These are phyloP conservation scores for Smallanthus sonchifolius DNA, from an alignment of 129 eudicot species.

Conservation along the genomic window DNA sequence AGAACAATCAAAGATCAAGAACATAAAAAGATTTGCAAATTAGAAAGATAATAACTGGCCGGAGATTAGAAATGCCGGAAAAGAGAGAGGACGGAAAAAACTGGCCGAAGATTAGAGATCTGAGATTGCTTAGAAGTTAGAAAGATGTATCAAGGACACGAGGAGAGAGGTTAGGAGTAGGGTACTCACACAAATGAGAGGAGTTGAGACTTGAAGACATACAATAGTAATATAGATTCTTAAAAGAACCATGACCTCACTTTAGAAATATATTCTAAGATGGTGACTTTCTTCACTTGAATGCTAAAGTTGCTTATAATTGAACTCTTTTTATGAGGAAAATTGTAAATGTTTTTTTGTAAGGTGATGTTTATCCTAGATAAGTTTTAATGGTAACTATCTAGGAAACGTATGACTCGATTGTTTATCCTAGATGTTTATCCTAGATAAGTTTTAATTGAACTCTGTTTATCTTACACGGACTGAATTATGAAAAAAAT, in stretches of 20 bases:
- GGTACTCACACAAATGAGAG: constrained; percentile 26
- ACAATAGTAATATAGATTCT: background rate
- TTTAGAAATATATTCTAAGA: background rate
- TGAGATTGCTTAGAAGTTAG: constrained; percentile 16
- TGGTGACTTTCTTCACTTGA: background rate
- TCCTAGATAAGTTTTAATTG: too few relatives aligned
- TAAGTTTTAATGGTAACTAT: background rate
- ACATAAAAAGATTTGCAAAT: background rate
- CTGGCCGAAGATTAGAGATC: constrained; percentile 9
- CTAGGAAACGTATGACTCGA: too few relatives aligned
- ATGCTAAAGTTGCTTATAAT: background rate
- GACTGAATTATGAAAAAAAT: too few relatives aligned
- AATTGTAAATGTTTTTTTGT: background rate
- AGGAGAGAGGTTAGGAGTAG: constrained; percentile 17
- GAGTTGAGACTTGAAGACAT: background rate
- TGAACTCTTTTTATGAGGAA: background rate
- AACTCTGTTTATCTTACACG: too few relatives aligned
- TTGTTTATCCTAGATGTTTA: too few relatives aligned
- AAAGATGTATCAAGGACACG: background rate
- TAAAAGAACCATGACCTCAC: constrained; percentile 7
- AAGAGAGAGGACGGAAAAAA: background rate
- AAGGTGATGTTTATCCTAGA: background rate
- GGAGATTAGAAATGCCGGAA: background rate
- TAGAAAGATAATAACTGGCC: too few relatives aligned
- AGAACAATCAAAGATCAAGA: background rate